Conservation (phyloP, 139 green algal genomes). For the Pseudopediastrum boryanum region DNA sequence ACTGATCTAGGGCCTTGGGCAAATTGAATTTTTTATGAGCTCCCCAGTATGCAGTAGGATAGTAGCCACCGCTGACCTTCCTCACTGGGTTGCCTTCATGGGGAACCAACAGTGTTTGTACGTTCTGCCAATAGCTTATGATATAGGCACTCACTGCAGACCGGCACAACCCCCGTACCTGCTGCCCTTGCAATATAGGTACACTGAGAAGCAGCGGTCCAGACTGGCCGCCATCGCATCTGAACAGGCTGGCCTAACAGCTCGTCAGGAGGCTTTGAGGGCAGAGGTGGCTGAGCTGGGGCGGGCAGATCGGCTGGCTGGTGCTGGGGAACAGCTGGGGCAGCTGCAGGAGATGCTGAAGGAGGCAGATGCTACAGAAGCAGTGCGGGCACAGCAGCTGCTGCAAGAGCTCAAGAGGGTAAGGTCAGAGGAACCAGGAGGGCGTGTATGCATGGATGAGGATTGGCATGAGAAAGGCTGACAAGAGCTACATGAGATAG, state of each 20-base stretch:
- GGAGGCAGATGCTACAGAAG: neutral
- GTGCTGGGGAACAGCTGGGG: slow-evolving; percentile 18
- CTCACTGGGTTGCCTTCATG: neutral
- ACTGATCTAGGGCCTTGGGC: neutral
- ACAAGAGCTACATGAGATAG: too few relatives aligned
- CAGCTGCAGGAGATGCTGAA: slow-evolving; percentile 3
- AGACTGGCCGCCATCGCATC: neutral
- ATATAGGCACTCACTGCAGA: neutral
- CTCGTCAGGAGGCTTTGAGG: slow-evolving; percentile 11
- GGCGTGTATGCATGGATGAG: too few relatives aligned
- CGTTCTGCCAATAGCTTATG: too few relatives aligned
- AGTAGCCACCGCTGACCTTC: neutral
- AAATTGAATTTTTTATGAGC: neutral
- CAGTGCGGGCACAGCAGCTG: neutral
- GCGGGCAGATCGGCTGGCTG: neutral
- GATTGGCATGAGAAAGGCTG: too few relatives aligned
- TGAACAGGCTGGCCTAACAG: neutral
- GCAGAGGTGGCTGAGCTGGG: slow-evolving; percentile 16
- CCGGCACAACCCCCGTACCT: neutral
- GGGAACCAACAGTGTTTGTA: neutral
- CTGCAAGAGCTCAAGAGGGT: too few relatives aligned
- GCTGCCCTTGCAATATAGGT: too few relatives aligned
- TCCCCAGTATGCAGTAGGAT: neutral
- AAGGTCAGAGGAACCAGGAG: too few relatives aligned
- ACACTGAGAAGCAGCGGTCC: neutral